Conservation (phyloP, 139 green algal species). For the Picochlorum sp. region DNA sequence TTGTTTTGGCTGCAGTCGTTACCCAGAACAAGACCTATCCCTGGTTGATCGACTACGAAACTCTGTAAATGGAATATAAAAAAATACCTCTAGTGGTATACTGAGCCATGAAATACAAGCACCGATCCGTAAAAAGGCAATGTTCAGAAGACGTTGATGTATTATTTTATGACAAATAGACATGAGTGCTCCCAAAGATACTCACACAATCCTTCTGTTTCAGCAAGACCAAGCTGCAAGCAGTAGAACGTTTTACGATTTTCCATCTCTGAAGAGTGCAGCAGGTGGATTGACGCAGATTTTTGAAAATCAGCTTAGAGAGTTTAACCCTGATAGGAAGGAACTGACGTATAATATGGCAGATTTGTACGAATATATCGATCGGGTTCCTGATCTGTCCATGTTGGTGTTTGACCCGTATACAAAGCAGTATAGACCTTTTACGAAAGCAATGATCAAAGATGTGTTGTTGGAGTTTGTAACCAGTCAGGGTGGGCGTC, state of each 20-base stretch:
- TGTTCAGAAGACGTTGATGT: too few species aligned
- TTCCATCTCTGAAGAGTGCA: constrained; percentile 20
- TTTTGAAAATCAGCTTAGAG: constrained; percentile 56
- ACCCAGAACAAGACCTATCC: too few species aligned
- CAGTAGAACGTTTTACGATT: constrained; percentile 35
- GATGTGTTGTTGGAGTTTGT: constrained; percentile 27
- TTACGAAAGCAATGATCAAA: constrained; percentile 51
- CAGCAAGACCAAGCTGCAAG: constrained; percentile 23
- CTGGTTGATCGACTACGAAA: too few species aligned
- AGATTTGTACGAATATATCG: constrained; percentile 54
- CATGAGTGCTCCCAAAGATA: constrained; percentile 3
- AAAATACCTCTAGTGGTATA: too few species aligned
- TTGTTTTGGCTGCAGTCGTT: too few species aligned
- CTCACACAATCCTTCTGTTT: constrained; percentile 43
- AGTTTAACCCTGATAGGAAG: constrained; percentile 45
- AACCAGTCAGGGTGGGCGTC: background rate
- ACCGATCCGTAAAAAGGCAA: too few species aligned
- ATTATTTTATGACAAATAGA: too few species aligned
- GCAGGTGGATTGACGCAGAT: constrained; percentile 44
- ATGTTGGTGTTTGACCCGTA: constrained; percentile 29
- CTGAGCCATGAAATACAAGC: too few species aligned
- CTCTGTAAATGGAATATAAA: too few species aligned
- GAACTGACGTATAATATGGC: constrained; percentile 62
- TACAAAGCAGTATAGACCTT: constrained; percentile 30
- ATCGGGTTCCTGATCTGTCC: constrained; percentile 34